Evolutionary conservation across 2,329 filamentous ascomycete genomes (phyloP), one percentile per base, ranked within the genome.

Genomic region (Pseudocercospora fijiensis): DNA sequence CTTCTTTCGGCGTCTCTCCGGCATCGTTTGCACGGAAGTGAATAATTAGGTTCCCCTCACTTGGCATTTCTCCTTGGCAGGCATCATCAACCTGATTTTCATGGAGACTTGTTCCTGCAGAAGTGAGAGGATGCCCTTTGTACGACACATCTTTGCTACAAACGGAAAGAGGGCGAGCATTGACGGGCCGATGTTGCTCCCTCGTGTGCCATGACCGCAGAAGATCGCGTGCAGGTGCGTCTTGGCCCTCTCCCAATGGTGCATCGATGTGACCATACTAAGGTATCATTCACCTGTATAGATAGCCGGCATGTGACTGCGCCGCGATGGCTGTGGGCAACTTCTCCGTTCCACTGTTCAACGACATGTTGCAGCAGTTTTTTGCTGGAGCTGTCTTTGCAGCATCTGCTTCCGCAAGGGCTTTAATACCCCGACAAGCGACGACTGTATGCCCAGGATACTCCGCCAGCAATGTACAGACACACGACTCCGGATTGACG

Each of bases 371-470:
- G 11, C 51, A 41, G 16, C 28, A 60, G 24, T 49, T 60, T 26
- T 45, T 65, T 13, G 51, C 52, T 16, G 60, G 63, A 28, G 60
- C 63, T 57, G 57, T 37, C 20, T 28, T 65, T 26, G 63, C 60
- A 30, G 51, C 33, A 24, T 57, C 60, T 27, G 51, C 53, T 27
- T 60, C 63, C 18, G 57, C 45, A n/a, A 58, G 57, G 43, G 63
- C 63, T 37, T 55, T 65, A 49, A 45, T 59, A 20, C 20, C 41
- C 11, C 30, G 53, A 41, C 63, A 60, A 26, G 30, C 63, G 9
- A 51, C 41, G 16, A 37, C 45, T 13, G 62, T 66, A 2, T 76
- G 73, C 22, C 69, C 74, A 1, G 74, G 74, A 24, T 76, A 75
- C 62, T 69, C 58, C 41, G 72, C 73, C n/a, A 71, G 65, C 24